Percentiles rank a stretch among this genome's conserved stretches.
Conservation (phyloP, 2,329 filamentous ascomycete species). For the Penicillium sp. region DNA sequence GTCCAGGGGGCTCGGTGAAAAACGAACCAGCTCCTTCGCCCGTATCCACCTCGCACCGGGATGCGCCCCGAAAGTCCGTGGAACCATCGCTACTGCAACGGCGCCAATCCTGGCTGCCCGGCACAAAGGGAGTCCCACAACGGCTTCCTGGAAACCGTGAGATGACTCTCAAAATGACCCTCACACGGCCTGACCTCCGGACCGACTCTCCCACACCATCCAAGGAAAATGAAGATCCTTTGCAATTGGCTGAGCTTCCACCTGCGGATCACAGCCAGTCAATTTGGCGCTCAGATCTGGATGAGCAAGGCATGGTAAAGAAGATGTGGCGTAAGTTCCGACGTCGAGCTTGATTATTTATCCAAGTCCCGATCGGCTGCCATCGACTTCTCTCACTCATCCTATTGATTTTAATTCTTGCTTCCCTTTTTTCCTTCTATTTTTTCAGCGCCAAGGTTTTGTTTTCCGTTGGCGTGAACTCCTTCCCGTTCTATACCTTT, state of each 20-base stretch:
- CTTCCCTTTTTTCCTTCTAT: not conserved
- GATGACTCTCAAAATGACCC: conserved; percentile 95
- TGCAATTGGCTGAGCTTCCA: conserved; percentile 56
- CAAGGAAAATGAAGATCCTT: conserved; percentile 55
- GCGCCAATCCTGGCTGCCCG: conserved; percentile 21
- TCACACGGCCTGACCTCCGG: conserved; percentile 84
- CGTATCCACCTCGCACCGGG: conserved; percentile 9
- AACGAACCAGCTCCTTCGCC: conserved; percentile 23
- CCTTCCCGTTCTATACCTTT: conserved; percentile 1
- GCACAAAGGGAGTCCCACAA: conserved; percentile 47
- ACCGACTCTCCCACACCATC: conserved; percentile 48
- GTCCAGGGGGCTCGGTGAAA: conserved; percentile 23
- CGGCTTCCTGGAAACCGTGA: conserved; percentile 66
- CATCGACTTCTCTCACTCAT: not conserved
- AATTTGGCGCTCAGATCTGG: conserved; percentile 46
- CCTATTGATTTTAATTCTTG: not conserved
- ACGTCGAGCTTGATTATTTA: conserved; percentile 20
- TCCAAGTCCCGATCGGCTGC: not conserved
- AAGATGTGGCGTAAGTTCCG: conserved; percentile 48
- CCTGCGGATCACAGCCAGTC: conserved; percentile 43
- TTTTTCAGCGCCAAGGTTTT: not conserved
- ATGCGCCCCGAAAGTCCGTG: conserved; percentile 12
- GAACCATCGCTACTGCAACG: conserved; percentile 18
- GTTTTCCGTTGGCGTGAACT: conserved; percentile 8
- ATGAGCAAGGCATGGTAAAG: conserved; percentile 41